Conservation (phyloP, 805 yeast species). For the Teunomyces atbi region DNA sequence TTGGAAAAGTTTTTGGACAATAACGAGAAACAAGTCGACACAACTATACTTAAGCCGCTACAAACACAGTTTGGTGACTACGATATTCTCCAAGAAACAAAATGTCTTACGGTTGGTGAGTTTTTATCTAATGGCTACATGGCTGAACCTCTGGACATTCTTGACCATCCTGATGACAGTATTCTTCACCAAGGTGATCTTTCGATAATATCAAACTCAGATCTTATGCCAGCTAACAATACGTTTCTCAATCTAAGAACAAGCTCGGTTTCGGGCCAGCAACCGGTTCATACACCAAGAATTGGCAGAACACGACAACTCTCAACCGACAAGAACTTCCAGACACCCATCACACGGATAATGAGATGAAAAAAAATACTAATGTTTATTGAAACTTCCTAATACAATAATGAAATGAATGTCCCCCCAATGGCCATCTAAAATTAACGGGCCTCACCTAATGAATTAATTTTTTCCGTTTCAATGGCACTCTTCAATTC, state of each 20-base stretch:
- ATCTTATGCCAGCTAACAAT: constrained; percentile 24
- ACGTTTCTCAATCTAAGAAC: constrained; percentile 22
- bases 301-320: constrained; percentile 37
- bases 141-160: constrained; percentile 10
- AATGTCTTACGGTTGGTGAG: constrained; percentile 26
- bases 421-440: not conserved
- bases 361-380: constrained; percentile 20
- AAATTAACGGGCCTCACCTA: not conserved
- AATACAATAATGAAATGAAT: constrained; percentile 3
- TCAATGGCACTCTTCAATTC: constrained; percentile 33
- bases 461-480: constrained; percentile 16
- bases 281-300: constrained; percentile 37
- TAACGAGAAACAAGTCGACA: constrained; percentile 22
- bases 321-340: constrained; percentile 38
- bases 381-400: not conserved
- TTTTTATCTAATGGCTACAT: constrained; percentile 33
- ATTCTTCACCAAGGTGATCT: constrained; percentile 33
- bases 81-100: constrained; percentile 11
- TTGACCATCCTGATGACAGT: constrained; percentile 20
- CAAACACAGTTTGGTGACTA: constrained; percentile 15
- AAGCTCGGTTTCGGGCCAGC: constrained; percentile 13
- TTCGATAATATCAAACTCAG: constrained; percentile 31
- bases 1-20: constrained; percentile 26
- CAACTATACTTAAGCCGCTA: constrained; percentile 32
- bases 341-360: constrained; percentile 42